Conservation (phyloP, 2,329 filamentous ascomycete genomes). For the Thielaviopsis cerberus region DNA sequence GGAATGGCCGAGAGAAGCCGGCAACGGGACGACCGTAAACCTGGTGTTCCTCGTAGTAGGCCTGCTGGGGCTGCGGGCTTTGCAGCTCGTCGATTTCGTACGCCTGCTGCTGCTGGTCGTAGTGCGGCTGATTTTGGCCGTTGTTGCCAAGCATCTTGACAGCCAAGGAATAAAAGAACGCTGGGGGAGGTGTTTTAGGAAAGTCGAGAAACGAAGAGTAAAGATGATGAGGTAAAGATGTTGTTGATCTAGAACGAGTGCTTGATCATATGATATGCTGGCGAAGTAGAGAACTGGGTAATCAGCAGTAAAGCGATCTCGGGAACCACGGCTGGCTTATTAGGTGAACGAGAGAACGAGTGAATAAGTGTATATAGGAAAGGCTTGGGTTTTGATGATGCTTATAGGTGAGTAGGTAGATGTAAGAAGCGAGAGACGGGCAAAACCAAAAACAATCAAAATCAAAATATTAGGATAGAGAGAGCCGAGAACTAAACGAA, state of each 20-base stretch:
- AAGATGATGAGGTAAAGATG: background rate
- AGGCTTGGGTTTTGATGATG: background rate
- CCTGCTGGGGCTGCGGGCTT: slow-evolving; percentile 14
- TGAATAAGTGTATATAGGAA: background rate
- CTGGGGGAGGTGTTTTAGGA: background rate
- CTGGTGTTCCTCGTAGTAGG: slow-evolving; percentile 17
- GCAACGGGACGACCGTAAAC: slow-evolving; percentile 16
- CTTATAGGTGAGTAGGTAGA: background rate
- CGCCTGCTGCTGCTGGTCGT: slow-evolving; percentile 16
- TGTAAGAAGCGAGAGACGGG: background rate
- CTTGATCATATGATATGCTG: background rate
- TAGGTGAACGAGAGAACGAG: background rate
- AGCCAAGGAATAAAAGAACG: background rate
- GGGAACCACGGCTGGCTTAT: background rate
- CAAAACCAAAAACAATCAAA: background rate
- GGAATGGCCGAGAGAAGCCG: slow-evolving; percentile 14
- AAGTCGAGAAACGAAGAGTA: background rate
- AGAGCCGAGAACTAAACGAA: background rate
- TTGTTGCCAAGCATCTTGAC: slow-evolving; percentile 22
- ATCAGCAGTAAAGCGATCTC: background rate
- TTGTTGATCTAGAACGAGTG: background rate
- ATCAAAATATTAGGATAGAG: background rate
- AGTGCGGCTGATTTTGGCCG: slow-evolving; percentile 16
- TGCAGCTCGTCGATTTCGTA: slow-evolving; percentile 12
- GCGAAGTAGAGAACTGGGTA: background rate